phyloP scores from a whole-genome alignment of 75 land plant species.

The Azolla pinnata region DNA sequence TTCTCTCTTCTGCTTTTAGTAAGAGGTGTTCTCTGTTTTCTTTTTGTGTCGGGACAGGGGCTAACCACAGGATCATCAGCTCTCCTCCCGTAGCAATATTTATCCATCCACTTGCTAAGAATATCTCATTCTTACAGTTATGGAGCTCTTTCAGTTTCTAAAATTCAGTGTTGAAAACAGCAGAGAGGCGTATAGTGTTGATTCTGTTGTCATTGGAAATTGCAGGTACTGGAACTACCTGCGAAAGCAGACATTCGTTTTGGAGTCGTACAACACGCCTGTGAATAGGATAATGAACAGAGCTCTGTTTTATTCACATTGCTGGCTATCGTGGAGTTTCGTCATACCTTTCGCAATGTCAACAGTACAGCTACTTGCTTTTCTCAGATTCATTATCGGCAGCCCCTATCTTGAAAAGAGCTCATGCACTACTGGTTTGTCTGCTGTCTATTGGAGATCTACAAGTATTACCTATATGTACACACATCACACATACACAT shows the following conservation, averaged over 20 bases:
- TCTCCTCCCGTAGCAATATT: conserved; percentile 91
- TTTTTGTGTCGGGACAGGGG: too few relatives aligned
- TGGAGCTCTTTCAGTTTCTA: background rate
- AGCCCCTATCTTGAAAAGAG: background rate
- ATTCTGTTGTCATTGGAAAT: background rate
- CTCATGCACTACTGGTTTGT: background rate
- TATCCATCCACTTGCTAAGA: conserved; percentile 76
- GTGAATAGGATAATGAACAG: conserved; percentile 95
- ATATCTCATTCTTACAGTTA: conserved; percentile 63
- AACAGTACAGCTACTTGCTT: conserved; percentile 52
- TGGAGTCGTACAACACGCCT: conserved; percentile 71
- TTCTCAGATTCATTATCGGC: conserved; percentile 1
- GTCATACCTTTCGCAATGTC: conserved; percentile 69
- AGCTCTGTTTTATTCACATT: conserved; percentile 72
- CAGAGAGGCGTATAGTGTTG: too few relatives aligned
- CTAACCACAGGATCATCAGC: conserved; percentile 60
- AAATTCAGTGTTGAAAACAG: too few relatives aligned
- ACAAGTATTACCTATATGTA: too few relatives aligned
- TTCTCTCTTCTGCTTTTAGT: too few relatives aligned
- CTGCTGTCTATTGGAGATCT: background rate
- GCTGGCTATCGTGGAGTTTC: conserved; percentile 94
- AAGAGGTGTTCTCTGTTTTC: too few relatives aligned
- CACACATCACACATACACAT: too few relatives aligned
- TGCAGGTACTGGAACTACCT: conserved; percentile 97
- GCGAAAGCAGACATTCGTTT: conserved; percentile 95